phyloP scores from a whole-genome alignment of 495 filamentous ascomycete genomes.

The Talaromyces adpressus region DNA sequence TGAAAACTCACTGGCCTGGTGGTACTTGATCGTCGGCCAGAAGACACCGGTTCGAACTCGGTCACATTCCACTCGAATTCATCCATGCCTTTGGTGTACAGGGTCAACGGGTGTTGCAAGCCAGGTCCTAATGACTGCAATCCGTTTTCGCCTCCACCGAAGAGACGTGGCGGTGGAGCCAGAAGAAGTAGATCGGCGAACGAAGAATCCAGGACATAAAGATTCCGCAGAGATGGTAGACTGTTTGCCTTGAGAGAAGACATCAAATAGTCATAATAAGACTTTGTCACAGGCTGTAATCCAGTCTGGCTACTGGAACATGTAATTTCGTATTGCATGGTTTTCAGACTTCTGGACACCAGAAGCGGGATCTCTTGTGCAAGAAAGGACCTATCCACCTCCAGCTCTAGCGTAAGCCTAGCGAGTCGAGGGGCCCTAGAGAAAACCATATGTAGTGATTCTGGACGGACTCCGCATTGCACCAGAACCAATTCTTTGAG shows the following conservation, averaged over 20 bases:
- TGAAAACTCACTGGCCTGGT: slow-evolving; percentile 52
- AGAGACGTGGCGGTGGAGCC: slow-evolving; percentile 40
- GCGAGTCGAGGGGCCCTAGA: slow-evolving; percentile 52
- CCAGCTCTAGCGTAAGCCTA: slow-evolving; percentile 59
- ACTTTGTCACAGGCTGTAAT: slow-evolving; percentile 52
- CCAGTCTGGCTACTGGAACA: slow-evolving; percentile 42
- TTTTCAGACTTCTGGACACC: slow-evolving; percentile 55
- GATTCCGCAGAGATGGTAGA: slow-evolving; percentile 60
- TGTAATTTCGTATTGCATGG: slow-evolving; percentile 77
- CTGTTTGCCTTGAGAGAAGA: slow-evolving; percentile 66
- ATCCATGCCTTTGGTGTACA: slow-evolving; percentile 81
- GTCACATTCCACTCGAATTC: slow-evolving; percentile 84
- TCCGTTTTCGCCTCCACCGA: slow-evolving; percentile 23
- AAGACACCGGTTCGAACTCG: slow-evolving; percentile 40
- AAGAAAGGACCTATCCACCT: slow-evolving; percentile 60
- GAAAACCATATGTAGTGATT: slow-evolving; percentile 57
- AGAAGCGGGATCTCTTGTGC: slow-evolving; percentile 53
- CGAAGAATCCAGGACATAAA: slow-evolving; percentile 79
- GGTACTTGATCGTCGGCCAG: slow-evolving; percentile 24
- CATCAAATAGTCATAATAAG: slow-evolving; percentile 85
- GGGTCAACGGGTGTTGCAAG: slow-evolving; percentile 60
- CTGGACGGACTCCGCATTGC: slow-evolving; percentile 58
- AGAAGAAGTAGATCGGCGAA: slow-evolving; percentile 73
- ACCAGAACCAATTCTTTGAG: slow-evolving; percentile 58
- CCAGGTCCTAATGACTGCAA: slow-evolving; percentile 29